Evolutionary conservation across 2,329 filamentous ascomycete species (phyloP), one percentile per base, ranked within the genome.

Genomic region (Phaeosphaeria sp.): DNA sequence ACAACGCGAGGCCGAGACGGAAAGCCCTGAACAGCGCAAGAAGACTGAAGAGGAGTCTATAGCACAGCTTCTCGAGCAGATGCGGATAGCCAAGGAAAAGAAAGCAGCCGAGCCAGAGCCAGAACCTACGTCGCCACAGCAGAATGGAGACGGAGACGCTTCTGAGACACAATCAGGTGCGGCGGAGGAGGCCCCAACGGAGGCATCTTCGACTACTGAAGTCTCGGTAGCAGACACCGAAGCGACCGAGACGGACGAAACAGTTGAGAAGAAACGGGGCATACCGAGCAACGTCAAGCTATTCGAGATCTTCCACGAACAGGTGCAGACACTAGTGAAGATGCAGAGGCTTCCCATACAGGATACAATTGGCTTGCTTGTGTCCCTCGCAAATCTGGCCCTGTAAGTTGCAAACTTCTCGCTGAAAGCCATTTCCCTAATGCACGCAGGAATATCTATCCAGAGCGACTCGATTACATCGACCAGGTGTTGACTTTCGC

Each of bases 301-400:
- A 22, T 98, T 98, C 77, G 93, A 98, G 78, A 92, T 98, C 58
- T 99, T 98, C 83, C 96, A 98, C 72, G 90, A 93, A 51, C 95
- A 98, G 77, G 95, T 98, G 61, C 90, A 96, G 73, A 93, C 94
- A 71, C 83, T 99, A 51, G 93, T 98, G 61, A 94, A 93, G 78
- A 91, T 91, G 52, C 92, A 97, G 72, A 89, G 92, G 66, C 84
- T 99, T 52, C 90, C 93, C 0, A 94, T 99, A 64, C 93, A 96
- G 76, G 96, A 99, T 75, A 96, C 91, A 18, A 95, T 97, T 68
- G 95, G 93, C 10, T 82, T 99, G 43, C 83, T 98, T 46, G 94
- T 96, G n/a, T 99, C 95, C 4, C 83, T 99, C 42, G 89, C 90
- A 41, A 98, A 98, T 68, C 86, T 99, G 55, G 93, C 96, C 10